phyloP scores from a whole-genome alignment of 345 rosid species.

The Fremontodendron californicum region DNA sequence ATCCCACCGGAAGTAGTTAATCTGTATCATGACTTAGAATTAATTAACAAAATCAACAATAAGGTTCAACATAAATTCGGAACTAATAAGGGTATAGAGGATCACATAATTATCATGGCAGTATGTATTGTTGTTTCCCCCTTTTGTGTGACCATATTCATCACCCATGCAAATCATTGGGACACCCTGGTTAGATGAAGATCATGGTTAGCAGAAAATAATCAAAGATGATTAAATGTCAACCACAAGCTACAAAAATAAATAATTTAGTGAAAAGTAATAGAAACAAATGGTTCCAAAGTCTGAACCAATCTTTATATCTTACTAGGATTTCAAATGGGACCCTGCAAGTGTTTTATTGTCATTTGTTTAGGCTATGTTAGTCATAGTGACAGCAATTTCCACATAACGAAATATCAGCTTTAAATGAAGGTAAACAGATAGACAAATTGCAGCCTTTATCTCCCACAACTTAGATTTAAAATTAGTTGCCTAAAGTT shows the following conservation, averaged over 20 bases:
- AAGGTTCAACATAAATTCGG: constrained; percentile 1
- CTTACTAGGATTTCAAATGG: neutral
- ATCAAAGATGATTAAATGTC: neutral
- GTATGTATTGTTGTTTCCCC: constrained; percentile 93
- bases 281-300: neutral
- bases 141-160: constrained; percentile 97
- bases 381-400: neutral
- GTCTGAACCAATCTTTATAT: neutral
- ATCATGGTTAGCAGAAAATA: constrained; percentile 13
- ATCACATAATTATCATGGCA: constrained; percentile 90
- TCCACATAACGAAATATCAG: neutral
- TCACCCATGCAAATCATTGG: constrained; percentile 99
- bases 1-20: constrained; percentile 87
- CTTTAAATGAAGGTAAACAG: neutral
- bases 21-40: constrained; percentile 39
- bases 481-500: neutral
- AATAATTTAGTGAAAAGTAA: neutral
- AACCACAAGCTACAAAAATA: neutral
- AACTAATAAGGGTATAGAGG: constrained; percentile 17
- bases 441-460: neutral
- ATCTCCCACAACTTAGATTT: neutral
- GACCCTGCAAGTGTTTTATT: neutral
- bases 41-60: constrained; percentile 18
- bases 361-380: neutral
- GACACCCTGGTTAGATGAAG: constrained; percentile 61